Evolutionary conservation across 495 filamentous ascomycete genomes (phyloP).

Genomic region (Aspergillus conjunctus): DNA sequence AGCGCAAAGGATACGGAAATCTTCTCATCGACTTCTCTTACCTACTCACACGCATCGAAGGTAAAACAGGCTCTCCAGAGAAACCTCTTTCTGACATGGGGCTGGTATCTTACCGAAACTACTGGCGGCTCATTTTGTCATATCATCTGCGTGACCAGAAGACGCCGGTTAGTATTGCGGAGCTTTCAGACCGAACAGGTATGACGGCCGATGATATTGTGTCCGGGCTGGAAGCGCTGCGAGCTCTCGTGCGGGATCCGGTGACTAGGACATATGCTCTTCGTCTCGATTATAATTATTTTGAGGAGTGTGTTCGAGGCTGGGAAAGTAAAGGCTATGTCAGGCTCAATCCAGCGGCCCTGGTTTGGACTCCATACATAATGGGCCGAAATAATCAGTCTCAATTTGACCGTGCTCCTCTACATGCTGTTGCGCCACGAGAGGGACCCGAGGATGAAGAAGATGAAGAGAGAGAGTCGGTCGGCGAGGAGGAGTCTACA

Average conservation of each 20-base stretch:
- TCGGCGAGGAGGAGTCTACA: conserved; percentile 35
- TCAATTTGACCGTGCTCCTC: conserved; percentile 78
- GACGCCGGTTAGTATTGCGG: conserved; percentile 67
- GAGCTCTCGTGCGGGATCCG: conserved; percentile 87
- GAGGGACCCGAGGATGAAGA: conserved; percentile 66
- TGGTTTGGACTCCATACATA: conserved; percentile 97
- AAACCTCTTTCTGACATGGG: conserved; percentile 99
- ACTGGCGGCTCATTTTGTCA: conserved; percentile 89
- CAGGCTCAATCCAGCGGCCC: conserved; percentile 74
- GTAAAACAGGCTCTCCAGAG: conserved; percentile 93
- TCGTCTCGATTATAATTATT: conserved; percentile 79
- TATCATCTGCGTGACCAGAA: conserved; percentile 72
- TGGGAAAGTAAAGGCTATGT: conserved; percentile 88
- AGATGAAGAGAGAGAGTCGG: conserved; percentile 33
- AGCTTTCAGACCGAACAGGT: conserved; percentile 87
- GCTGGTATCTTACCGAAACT: conserved; percentile 92
- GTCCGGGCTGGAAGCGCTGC: conserved; percentile 84
- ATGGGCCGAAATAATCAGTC: conserved; percentile 87
- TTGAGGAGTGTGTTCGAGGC: conserved; percentile 77
- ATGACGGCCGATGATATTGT: conserved; percentile 97
- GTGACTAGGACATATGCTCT: conserved; percentile 85
- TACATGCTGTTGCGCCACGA: conserved; percentile 85
- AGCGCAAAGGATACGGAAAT: conserved; percentile 95
- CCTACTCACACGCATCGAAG: conserved; percentile 87
- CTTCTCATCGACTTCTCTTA: conserved; percentile 98